Conservation (phyloP, 2,329 filamentous ascomycete genomes). For the Nigrospora osmanthi region DNA sequence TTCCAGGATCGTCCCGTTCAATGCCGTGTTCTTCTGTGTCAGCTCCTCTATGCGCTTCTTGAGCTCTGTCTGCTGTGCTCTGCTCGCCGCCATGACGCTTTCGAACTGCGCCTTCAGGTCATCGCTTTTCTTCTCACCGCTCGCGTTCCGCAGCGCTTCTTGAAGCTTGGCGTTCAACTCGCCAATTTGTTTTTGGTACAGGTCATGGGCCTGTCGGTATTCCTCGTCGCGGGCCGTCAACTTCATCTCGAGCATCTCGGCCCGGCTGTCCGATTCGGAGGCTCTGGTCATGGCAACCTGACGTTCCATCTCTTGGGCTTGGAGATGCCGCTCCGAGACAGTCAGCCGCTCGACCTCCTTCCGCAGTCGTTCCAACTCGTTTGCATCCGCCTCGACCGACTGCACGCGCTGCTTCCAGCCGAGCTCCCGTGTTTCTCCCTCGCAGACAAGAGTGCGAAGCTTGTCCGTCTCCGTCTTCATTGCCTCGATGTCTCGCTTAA, state of each 20-base stretch:
- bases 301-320: constrained; percentile 55
- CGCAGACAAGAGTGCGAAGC: constrained; percentile 57
- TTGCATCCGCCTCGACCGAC: constrained; percentile 51
- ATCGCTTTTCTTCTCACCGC: constrained; percentile 15
- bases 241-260: constrained; percentile 51
- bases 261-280: constrained; percentile 48
- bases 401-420: constrained; percentile 56
- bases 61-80: constrained; percentile 44
- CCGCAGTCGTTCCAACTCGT: constrained; percentile 52
- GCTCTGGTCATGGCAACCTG: constrained; percentile 49
- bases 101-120: constrained; percentile 32
- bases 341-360: constrained; percentile 52
- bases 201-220: constrained; percentile 29
- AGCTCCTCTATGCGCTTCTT: constrained; percentile 43
- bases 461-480: constrained; percentile 54
- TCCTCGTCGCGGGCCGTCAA: constrained; percentile 44
- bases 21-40: constrained; percentile 41
- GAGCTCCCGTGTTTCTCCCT: constrained; percentile 61
- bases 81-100: constrained; percentile 39
- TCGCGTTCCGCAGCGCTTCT: constrained; percentile 23
- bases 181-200: constrained; percentile 41
- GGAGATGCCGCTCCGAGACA: constrained; percentile 53
- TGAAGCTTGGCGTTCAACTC: constrained; percentile 37
- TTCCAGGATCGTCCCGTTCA: constrained; percentile 43
- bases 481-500: constrained; percentile 51